These are phyloP conservation scores for Misopates orontium DNA, from an alignment of 257 asterid species.

Conservation along the genomic window DNA sequence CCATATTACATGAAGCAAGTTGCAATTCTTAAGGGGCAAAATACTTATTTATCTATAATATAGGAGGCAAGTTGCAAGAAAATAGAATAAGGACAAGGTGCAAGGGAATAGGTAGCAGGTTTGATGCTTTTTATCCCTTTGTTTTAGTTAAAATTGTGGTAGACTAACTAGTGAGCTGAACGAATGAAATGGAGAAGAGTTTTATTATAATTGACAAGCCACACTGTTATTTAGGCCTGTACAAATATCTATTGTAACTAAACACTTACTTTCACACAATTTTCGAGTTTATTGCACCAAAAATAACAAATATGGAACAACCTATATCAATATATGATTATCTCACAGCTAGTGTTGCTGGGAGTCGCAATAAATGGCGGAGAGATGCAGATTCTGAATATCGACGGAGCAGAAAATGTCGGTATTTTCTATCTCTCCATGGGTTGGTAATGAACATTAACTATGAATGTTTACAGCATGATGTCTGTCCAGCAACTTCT, in stretches of 20 bases:
- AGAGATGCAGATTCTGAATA: neutral
- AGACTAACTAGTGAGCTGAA: too few species aligned
- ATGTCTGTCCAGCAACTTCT: neutral
- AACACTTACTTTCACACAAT: neutral
- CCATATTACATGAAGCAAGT: too few species aligned
- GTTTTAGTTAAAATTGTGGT: too few species aligned
- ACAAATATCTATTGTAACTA: neutral
- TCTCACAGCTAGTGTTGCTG: neutral
- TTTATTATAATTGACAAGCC: neutral
- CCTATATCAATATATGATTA: neutral
- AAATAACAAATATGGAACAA: neutral
- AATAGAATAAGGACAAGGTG: too few species aligned
- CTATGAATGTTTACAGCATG: neutral
- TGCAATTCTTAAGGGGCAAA: too few species aligned
- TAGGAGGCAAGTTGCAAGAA: too few species aligned
- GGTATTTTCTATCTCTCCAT: neutral
- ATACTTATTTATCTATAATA: too few species aligned
- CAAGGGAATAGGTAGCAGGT: too few species aligned
- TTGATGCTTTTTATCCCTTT: too few species aligned
- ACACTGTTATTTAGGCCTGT: conserved; percentile 1
- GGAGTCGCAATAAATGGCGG: neutral
- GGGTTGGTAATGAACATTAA: neutral
- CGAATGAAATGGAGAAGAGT: too few species aligned
- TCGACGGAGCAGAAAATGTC: conserved; percentile 16
- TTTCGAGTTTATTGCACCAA: neutral